phyloP scores from a whole-genome alignment of 2,329 filamentous ascomycete genomes.

The Rhytidhysteron rufulum region DNA sequence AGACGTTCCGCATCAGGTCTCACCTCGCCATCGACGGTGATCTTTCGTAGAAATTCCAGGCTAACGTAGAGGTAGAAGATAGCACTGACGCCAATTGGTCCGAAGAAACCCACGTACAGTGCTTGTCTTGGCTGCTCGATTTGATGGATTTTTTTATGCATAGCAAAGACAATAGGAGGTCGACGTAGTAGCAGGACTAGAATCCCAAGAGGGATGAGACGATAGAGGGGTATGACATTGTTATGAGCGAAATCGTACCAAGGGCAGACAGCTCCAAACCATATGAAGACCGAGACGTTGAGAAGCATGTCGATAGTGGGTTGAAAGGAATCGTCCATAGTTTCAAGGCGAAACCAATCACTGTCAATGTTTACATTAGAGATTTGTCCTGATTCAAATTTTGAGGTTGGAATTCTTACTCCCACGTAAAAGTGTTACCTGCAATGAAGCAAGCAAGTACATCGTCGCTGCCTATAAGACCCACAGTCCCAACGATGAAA shows the following conservation, averaged over 20 bases:
- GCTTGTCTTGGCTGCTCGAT: constrained; percentile 73
- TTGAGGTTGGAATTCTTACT: constrained; percentile 48
- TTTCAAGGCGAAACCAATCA: constrained; percentile 89
- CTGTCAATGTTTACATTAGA: too few relatives aligned
- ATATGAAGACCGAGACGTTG: constrained; percentile 84
- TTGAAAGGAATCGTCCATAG: constrained; percentile 85
- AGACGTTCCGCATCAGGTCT: constrained; percentile 65
- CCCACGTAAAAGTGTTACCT: constrained; percentile 86
- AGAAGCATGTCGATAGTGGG: constrained; percentile 93
- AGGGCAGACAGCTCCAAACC: constrained; percentile 82
- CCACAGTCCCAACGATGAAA: constrained; percentile 83
- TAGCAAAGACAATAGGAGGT: constrained; percentile 68
- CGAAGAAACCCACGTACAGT: constrained; percentile 87
- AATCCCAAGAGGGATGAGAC: constrained; percentile 69
- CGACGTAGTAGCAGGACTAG: constrained; percentile 74
- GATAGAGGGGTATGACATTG: constrained; percentile 66
- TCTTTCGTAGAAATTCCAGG: constrained; percentile 64
- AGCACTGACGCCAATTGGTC: constrained; percentile 84
- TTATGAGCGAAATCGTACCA: constrained; percentile 70
- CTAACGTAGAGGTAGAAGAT: constrained; percentile 86
- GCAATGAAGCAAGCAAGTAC: constrained; percentile 90
- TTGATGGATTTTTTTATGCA: constrained; percentile 74
- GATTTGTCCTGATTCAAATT: too few relatives aligned
- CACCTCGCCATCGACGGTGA: constrained; percentile 57
- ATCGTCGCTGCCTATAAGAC: constrained; percentile 83